Percentiles rank a stretch among this genome's conserved stretches.
phyloP scores from a whole-genome alignment of 768 basidiomycete species.

The Guyanaporus albipodus region DNA sequence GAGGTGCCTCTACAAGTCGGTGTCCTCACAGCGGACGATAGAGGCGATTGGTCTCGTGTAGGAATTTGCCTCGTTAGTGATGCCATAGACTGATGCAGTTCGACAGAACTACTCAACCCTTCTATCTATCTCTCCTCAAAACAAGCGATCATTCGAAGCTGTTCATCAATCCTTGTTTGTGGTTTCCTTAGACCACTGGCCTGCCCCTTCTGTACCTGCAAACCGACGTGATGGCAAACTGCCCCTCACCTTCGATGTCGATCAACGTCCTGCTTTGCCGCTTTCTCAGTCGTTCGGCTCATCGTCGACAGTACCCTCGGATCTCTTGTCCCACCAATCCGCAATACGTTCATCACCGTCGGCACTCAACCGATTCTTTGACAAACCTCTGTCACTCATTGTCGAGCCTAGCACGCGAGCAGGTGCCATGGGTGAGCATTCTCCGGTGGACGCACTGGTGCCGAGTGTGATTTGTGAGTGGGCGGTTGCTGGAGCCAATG shows the following conservation, averaged over 20 bases:
- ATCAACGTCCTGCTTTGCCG: slow-evolving; percentile 1
- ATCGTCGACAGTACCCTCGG: slow-evolving; percentile 12
- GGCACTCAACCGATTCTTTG: slow-evolving; percentile 81
- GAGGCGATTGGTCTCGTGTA: slow-evolving; percentile 81
- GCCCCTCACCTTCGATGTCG: slow-evolving; percentile 35
- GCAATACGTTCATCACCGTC: slow-evolving; percentile 64
- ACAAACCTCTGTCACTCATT: slow-evolving; percentile 79
- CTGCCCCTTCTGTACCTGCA: slow-evolving; percentile 32
- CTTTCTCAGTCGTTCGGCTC: slow-evolving; percentile 8
- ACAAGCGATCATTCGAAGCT: slow-evolving; percentile 53
- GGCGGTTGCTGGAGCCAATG: slow-evolving; percentile 44
- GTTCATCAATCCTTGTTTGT: slow-evolving; percentile 76
- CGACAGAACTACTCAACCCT: slow-evolving; percentile 66
- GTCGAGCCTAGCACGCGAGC: slow-evolving; percentile 84
- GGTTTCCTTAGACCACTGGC: slow-evolving; percentile 77
- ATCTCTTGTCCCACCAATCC: slow-evolving; percentile 70
- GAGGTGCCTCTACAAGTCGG: slow-evolving; percentile 63
- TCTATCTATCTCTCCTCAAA: slow-evolving; percentile 60
- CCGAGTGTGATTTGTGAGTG: slow-evolving; percentile 87
- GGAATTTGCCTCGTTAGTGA: slow-evolving; percentile 13
- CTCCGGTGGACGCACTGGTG: slow-evolving; percentile 84
- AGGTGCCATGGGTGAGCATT: slow-evolving; percentile 88
- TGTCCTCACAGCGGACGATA: slow-evolving; percentile 70
- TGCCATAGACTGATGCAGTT: background rate
- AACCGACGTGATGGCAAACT: slow-evolving; percentile 15